Base-by-base conservation (phyloP, 2,329 filamentous ascomycete species). In the Cladosporium sp. region DNA sequence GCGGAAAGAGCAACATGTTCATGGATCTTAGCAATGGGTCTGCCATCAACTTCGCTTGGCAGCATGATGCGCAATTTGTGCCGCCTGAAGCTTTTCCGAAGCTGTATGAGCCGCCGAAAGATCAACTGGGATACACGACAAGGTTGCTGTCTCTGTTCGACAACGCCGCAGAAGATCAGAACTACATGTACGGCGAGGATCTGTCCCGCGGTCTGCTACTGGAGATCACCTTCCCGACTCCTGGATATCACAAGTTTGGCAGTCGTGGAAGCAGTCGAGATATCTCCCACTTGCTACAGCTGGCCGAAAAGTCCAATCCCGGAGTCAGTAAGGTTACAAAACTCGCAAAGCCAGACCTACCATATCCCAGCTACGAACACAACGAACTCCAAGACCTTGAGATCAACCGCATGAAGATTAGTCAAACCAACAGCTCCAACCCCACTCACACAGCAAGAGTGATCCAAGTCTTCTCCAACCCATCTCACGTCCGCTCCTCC, bases 141-240 rank as follows among this genome's bases (percentile, higher is more conserved):
- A 54, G 48, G 17, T 47, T 63, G 18, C 38, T 64, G 18, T 58
- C 60, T 8, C 20, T 63, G 12, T 80, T 76, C 51, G 75, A 79
- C 54, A 80, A 80, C 60, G 69, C 73, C 13, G 74, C 71, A 0
- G 67, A 62, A 27, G 61, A 62, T 36, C 45, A 55, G 32, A 51
- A 59, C 18, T 61, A 62, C 37, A 47, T 54, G 27, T 57, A 61
- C 18, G 55, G 58, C 8, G 12, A 29, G 20, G 18, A 51, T 4
- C 55, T 56, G 18, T 64, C 61, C 7, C 54, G 59, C 7, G 60
- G 58, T 22, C 30, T 64, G 32, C 34, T 64, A 9, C 53, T 64
- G 17, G 61, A 64, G 43, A 15, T 64, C 32, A 58, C 53, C 3
- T 64, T 57, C 30, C 61, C 60, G 7, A 57, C 42, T 15, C 41